Base-by-base conservation (phyloP, 2,329 filamentous ascomycete species). In the Fusarium mangiferae region DNA sequence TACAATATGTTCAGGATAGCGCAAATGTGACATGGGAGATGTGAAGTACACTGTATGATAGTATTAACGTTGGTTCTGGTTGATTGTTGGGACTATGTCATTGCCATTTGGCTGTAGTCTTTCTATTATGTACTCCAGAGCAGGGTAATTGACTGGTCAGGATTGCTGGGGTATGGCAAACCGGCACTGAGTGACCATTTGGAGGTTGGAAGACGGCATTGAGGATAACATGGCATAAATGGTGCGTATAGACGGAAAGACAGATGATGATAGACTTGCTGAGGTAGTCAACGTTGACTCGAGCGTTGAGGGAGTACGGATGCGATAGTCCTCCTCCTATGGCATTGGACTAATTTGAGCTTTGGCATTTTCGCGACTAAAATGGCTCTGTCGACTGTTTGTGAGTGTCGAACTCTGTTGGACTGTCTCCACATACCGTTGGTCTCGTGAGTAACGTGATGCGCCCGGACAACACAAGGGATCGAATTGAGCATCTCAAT, bases 21-120 rank as follows among this genome's bases (percentile, higher is more conserved):
- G 72, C 65, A 77, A 69, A 73, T 57, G 49, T 44, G 70, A 70
- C 33, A 56, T 61, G 72, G 68, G 36, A 70, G 58, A 68, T 58
- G 66, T 68, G 63, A 52, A 48, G 41, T 55, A 64, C 55, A 74
- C 67, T 77, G 75, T 77, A 79, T 77, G 74, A 78, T 77, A 77
- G 72, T 78, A 73, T 49, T 77, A 77, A 77, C 77, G 76, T 71
- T 66, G 67, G 67, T 60, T 75, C 64, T 71, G 72, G 59, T 60
- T 70, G 64, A 48, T 62, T 60, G 46, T 55, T 60, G 45, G 39
- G 56, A 42, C 38, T 48, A 58, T 62, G 22, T 48, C 60, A 30
- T 44, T 28, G 35, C 20, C n/a, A 44, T 56, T 45, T 44, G 41
- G 35, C 35, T 46, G 17, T 35, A 39, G 30, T 54, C 39, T 51